Conservation (phyloP, 2,329 filamentous ascomycete species). For the Xylaria sp. region DNA sequence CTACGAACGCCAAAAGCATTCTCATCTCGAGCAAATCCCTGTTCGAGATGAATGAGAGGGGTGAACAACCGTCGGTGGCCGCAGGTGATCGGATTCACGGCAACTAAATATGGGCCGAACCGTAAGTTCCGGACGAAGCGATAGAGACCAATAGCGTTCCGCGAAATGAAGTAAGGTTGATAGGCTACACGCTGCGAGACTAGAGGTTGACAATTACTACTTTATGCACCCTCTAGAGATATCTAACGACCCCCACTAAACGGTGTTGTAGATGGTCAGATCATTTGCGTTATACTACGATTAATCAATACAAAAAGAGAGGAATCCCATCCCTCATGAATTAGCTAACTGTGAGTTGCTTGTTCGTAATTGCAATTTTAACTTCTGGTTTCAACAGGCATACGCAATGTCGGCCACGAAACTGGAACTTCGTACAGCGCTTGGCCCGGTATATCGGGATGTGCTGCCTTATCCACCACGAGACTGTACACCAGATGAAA, state of each 20-base stretch:
- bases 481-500: slow-evolving; percentile 55
- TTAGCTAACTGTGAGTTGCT: background rate
- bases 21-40: background rate
- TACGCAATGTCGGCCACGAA: slow-evolving; percentile 46
- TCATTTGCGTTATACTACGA: background rate
- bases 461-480: slow-evolving; percentile 48
- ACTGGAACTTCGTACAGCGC: slow-evolving; percentile 50
- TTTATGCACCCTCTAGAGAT: background rate
- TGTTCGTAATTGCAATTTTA: background rate
- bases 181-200: background rate
- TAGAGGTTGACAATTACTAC: background rate
- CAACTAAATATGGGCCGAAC: background rate
- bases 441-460: slow-evolving; percentile 50
- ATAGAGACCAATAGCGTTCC: background rate
- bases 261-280: background rate
- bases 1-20: background rate
- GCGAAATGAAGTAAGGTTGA: slow-evolving; percentile 3
- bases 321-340: background rate
- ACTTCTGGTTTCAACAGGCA: background rate
- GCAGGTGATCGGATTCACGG: slow-evolving; percentile 39
- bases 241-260: slow-evolving; percentile 17
- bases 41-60: slow-evolving; percentile 3
- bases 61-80: slow-evolving; percentile 42
- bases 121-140: background rate
- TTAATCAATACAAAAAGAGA: slow-evolving; percentile 3